Conservation (phyloP, 768 basidiomycete species). For the Pleurotus giganteus region DNA sequence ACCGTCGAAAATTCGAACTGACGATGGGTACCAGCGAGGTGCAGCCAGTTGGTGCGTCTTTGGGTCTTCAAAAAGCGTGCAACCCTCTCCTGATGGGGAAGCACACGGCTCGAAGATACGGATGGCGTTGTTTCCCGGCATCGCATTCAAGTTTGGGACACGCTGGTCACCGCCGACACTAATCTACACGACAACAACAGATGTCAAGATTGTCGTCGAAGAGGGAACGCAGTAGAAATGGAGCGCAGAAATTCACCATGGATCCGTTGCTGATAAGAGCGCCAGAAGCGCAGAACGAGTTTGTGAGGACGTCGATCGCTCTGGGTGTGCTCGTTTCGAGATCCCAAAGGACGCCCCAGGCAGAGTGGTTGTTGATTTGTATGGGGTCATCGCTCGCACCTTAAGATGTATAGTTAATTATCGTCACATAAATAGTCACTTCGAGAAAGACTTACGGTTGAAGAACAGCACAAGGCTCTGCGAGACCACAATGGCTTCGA, state of each 20-base stretch:
- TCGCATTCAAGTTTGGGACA: conserved; percentile 30
- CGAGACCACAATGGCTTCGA: conserved; percentile 25
- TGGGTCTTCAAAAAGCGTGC: conserved; percentile 40
- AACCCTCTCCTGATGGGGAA: conserved; percentile 18
- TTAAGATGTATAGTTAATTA: neutral
- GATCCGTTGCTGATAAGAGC: conserved; percentile 30
- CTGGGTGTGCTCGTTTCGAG: conserved; percentile 17
- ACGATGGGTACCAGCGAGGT: conserved; percentile 56
- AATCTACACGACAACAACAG: conserved; percentile 12
- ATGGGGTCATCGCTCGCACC: conserved; percentile 5
- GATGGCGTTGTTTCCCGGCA: conserved; percentile 23
- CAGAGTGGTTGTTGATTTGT: conserved; percentile 27
- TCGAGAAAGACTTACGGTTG: neutral
- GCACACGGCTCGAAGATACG: conserved; percentile 23
- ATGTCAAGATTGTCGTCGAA: neutral
- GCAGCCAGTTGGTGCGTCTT: conserved; percentile 46
- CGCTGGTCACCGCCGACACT: conserved; percentile 52
- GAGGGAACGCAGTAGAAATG: neutral
- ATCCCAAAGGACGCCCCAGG: conserved; percentile 24
- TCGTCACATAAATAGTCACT: neutral
- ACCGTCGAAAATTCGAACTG: conserved; percentile 44
- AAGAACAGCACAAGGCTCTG: conserved; percentile 23
- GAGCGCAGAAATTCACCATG: conserved; percentile 19
- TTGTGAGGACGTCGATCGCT: conserved; percentile 23
- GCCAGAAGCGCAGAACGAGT: conserved; percentile 31